Percentiles rank a stretch among this genome's conserved stretches.
Evolutionary conservation across 352 stramenopile genomes (phyloP).

Genomic region (Pythium pyrilobum): DNA sequence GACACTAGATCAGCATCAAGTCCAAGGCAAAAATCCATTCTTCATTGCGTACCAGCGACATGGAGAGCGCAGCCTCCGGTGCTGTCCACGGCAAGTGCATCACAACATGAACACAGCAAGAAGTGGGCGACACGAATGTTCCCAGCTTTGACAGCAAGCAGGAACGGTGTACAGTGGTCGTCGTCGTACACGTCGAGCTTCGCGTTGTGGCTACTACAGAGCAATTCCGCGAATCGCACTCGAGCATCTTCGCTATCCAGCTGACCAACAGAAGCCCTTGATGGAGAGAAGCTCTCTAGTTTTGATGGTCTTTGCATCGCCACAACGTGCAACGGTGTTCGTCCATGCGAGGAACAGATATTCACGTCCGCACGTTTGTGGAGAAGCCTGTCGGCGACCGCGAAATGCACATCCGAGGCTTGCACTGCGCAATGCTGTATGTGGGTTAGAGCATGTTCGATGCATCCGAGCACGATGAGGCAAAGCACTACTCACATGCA

Average conservation of each 20-base stretch:
- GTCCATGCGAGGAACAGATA: slow-evolving; percentile 38
- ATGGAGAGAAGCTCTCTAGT: too few relatives aligned
- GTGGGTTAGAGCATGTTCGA: not conserved
- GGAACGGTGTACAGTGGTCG: slow-evolving; percentile 31
- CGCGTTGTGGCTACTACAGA: slow-evolving; percentile 25
- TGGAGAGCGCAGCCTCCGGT: slow-evolving; percentile 40
- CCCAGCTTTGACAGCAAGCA: slow-evolving; percentile 27
- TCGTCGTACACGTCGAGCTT: slow-evolving; percentile 36
- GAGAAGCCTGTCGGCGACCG: slow-evolving; percentile 34
- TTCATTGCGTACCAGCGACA: slow-evolving; percentile 27
- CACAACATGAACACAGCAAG: slow-evolving; percentile 30
- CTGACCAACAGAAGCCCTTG: too few relatives aligned
- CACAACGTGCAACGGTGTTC: slow-evolving; percentile 45
- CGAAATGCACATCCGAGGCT: slow-evolving; percentile 24
- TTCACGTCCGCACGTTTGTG: slow-evolving; percentile 25
- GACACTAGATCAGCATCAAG: not conserved
- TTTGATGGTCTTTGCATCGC: too few relatives aligned
- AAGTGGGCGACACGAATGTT: slow-evolving; percentile 19
- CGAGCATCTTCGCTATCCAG: slow-evolving; percentile 3
- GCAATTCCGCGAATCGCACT: slow-evolving; percentile 20
- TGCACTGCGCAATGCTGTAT: slow-evolving; percentile 45
- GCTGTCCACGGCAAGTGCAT: slow-evolving; percentile 25
- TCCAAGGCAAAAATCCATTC: not conserved
- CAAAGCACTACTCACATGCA: slow-evolving; percentile 37
- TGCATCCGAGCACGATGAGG: not conserved